Base-by-base conservation (phyloP, 2,329 filamentous ascomycete genomes). In the Fusarium sp. region DNA sequence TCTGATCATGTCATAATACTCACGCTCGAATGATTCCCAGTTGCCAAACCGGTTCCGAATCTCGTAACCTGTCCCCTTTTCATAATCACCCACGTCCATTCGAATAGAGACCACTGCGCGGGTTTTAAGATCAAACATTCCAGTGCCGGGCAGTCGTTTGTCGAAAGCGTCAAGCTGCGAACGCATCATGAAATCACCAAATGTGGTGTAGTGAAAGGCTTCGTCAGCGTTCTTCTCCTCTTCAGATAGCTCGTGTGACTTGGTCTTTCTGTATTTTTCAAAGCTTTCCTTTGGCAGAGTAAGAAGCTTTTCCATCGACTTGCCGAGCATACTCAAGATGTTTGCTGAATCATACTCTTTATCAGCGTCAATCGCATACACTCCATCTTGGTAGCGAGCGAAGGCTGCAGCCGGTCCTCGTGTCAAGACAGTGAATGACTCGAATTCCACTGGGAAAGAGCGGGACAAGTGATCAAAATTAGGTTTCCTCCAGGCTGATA, bases 91-190 rank as follows among this genome's bases (percentile, higher is more conserved):
- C 0, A 90, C 82, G 67, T 96, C 89, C 92, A 97, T 97, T 25
- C 95, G 92, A 61, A 99, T 91, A 0, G 92, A 89, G 6, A 97
- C 82, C 0, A 98, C 94, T 2, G 95, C 93, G 68, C 96, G 85
- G 0, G 95, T 99, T 78, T 99, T 99, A 57, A 99, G 79, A 75
- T 99, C 95, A 71, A 97, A 99, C 80, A 97, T 93, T 36, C 95
- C 95, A 6, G 89, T 91, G 1, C 95, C 95, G 0, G 94, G 95
- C 8, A 99, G 77, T 46, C 95, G 86, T 11, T 88, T 81, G 72
- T 99, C 95, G 68, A 95, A 79, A 0, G 95, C 95, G 73, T 99
- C 95, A 11, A 99, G 82, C 75, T 99, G 95, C 4, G 95, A 97
- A 37, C 96, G 88, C 87, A 99, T 92, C 73, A 99, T 82, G 67